phyloP scores from a whole-genome alignment of 306 rosid species.

The Malus sylvestris region DNA sequence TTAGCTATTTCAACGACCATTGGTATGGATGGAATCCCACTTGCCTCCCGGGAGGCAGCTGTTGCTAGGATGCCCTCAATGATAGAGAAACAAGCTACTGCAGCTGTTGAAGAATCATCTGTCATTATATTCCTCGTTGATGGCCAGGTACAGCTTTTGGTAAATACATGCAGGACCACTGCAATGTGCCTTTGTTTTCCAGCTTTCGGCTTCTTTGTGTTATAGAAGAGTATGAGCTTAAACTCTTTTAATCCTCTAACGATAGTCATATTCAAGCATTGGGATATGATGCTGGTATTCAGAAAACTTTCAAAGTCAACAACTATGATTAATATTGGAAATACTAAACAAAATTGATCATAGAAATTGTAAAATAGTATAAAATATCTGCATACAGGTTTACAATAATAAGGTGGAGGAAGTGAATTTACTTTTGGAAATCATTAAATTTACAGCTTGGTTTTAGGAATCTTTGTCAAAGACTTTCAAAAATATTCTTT shows the following conservation, averaged over 20 bases:
- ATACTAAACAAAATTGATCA: neutral
- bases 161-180: neutral
- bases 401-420: neutral
- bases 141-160: constrained; percentile 63
- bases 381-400: neutral
- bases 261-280: too few relatives aligned
- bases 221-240: neutral
- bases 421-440: neutral
- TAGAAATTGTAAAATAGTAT: neutral
- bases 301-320: neutral
- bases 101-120: constrained; percentile 91
- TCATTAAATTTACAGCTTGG: neutral
- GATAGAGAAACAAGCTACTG: constrained; percentile 89
- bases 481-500: neutral
- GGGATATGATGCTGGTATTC: neutral
- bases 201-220: neutral
- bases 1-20: constrained; percentile 75
- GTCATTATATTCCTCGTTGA: constrained; percentile 77
- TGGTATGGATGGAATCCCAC: constrained; percentile 97
- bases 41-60: constrained; percentile 85
- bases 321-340: neutral
- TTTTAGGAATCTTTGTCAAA: neutral
- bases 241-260: too few relatives aligned
- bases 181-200: neutral
- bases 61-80: constrained; percentile 94